These are phyloP conservation scores for Colletotrichum salicis DNA, from an alignment of 2,329 filamentous ascomycete species.

Conservation along the genomic window DNA sequence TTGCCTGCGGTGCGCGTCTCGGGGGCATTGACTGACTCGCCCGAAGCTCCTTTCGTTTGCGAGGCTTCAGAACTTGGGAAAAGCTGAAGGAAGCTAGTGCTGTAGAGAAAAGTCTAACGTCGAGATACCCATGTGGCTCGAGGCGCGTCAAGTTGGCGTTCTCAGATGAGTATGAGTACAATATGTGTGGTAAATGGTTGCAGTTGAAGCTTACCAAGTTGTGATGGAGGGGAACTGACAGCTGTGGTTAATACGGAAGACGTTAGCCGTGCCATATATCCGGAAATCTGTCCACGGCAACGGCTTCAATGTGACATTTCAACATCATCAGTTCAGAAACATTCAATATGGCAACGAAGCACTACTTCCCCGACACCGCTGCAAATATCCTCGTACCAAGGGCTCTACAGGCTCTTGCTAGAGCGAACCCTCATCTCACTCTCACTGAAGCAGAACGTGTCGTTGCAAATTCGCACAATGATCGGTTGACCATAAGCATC, in stretches of 20 bases:
- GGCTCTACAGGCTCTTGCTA: conserved; percentile 39
- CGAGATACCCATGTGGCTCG: background rate
- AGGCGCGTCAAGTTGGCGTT: background rate
- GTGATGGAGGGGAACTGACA: background rate
- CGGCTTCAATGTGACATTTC: background rate
- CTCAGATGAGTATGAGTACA: too few species aligned
- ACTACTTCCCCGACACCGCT: conserved; percentile 37
- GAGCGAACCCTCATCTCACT: conserved; percentile 48
- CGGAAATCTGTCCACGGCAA: background rate
- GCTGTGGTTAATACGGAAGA: background rate
- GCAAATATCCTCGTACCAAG: conserved; percentile 42
- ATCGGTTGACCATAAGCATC: conserved; percentile 47
- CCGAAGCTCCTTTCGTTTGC: background rate
- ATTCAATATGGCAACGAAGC: conserved; percentile 34
- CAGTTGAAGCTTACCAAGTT: background rate
- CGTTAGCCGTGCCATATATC: conserved; percentile 2
- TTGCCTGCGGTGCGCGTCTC: conserved; percentile 6
- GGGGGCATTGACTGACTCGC: background rate
- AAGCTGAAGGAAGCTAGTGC: background rate
- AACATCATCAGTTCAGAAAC: background rate
- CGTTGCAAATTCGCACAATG: conserved; percentile 48
- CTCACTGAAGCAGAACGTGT: conserved; percentile 55
- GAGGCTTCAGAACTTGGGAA: background rate
- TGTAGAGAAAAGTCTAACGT: background rate
- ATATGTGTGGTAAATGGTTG: background rate